Evolutionary conservation across 805 yeast species (phyloP).

Genomic region (Millerago galiae): DNA sequence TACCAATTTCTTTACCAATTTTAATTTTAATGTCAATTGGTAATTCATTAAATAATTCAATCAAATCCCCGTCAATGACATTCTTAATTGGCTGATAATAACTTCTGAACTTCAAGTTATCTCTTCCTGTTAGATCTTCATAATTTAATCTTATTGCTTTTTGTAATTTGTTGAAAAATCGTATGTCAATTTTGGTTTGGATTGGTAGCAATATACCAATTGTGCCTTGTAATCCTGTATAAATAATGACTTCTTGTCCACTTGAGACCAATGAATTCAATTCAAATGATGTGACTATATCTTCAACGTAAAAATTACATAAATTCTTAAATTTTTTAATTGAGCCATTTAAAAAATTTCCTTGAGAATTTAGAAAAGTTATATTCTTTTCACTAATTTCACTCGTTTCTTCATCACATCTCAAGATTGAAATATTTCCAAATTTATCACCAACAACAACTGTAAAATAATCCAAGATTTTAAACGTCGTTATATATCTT

Average conservation of each 20-base stretch:
- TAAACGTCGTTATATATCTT: constrained; percentile 57
- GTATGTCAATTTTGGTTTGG: constrained; percentile 51
- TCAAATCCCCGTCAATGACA: constrained; percentile 82
- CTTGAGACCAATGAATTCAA: constrained; percentile 50
- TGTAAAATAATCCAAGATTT: constrained; percentile 66
- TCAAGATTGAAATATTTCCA: constrained; percentile 68
- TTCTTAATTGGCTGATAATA: constrained; percentile 74
- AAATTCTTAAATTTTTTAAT: constrained; percentile 43
- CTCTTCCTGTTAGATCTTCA: constrained; percentile 45
- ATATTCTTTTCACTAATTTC: constrained; percentile 42
- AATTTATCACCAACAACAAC: constrained; percentile 81
- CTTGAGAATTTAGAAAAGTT: constrained; percentile 29
- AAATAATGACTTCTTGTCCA: constrained; percentile 61
- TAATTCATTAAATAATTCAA: constrained; percentile 40
- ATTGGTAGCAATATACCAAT: constrained; percentile 72
- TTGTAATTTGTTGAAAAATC: constrained; percentile 52
- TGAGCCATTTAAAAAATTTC: constrained; percentile 39
- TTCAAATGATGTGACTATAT: constrained; percentile 58
- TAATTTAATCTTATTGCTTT: constrained; percentile 28
- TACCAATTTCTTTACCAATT: constrained; percentile 32
- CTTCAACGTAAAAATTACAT: constrained; percentile 62
- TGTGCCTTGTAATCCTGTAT: constrained; percentile 76
- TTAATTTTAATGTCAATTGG: constrained; percentile 14
- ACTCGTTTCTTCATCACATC: constrained; percentile 49
- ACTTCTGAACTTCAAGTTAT: constrained; percentile 63